Evolutionary conservation across 192 early-diverging fungal genomes (phyloP), one percentile per base, ranked within the genome.

Genomic region (Endogone sp.): DNA sequence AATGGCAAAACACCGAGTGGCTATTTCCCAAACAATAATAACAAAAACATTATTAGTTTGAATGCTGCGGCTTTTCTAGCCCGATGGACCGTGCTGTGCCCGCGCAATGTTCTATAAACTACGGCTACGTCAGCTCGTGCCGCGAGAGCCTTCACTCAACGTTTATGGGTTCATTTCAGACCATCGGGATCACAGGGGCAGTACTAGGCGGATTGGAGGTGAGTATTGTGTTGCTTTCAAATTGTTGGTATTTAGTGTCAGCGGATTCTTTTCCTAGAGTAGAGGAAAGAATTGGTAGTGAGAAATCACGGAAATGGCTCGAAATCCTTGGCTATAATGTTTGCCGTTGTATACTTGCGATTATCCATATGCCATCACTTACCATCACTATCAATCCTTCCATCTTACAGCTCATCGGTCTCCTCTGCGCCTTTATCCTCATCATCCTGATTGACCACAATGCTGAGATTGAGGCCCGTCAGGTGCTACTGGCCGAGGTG

Each of bases 51-150:
- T n/a, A n/a, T 2, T 67, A 77, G 76, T 77, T 77, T 26, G 71
- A 77, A 67, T 77, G 76, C 68, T 77, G 76, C 60, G 76, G 76
- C 63, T 77, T 73, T 67, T 70, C 72, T 25, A 67, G 73, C 65
- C 65, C 73, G 21, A 22, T 77, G 23, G 76, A 77, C 63, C 65
- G 76, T 24, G 44, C 76, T 21, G 71, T 77, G 2, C 76, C 76
- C 3, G 4, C 71, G 30, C 67, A 71, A 4, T 77, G 76, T 31
- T 68, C 72, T 2, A 23, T 77, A 2, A 71, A 77, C 58, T 49
- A 56, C 11, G 68, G 65, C 26, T 73, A 62, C n/a, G 68, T 67
- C 29, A 22, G 65, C 13, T 71, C 71, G 31, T 77, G 76, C 29
- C 76, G 76, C 11, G 76, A 77, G 62, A 73, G 60, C 32, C 72